These are phyloP conservation scores for Pichia rugopelliculosa DNA, from an alignment of 805 yeast species.

Conservation along the genomic window DNA sequence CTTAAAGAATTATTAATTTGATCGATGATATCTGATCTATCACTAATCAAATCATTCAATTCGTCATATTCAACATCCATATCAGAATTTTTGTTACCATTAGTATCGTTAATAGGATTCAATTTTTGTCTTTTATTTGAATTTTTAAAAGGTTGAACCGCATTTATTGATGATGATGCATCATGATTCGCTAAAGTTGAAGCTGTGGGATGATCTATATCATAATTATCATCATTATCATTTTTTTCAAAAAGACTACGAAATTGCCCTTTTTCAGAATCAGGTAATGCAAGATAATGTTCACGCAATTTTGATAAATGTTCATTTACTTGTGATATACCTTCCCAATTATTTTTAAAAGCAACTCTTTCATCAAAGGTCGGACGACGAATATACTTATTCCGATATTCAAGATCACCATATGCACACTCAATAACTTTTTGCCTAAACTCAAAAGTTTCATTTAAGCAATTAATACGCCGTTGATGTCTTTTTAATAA, in stretches of 20 bases:
- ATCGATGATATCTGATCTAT: conserved; percentile 8
- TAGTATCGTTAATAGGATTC: neutral
- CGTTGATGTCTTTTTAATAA: conserved; percentile 23
- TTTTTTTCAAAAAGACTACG: neutral
- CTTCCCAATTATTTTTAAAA: conserved; percentile 20
- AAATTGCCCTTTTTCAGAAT: conserved; percentile 1
- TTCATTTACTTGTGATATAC: conserved; percentile 8
- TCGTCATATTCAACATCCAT: neutral
- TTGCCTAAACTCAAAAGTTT: conserved; percentile 27
- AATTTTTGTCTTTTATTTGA: conserved; percentile 2
- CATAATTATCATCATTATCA: neutral
- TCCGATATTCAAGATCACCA: conserved; percentile 1
- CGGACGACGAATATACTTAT: conserved; percentile 1
- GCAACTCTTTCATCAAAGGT: conserved; percentile 20
- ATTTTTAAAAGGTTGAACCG: neutral
- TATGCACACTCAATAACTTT: conserved; percentile 24
- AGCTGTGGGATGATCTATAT: too few species aligned
- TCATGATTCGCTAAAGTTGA: neutral
- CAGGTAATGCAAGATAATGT: neutral
- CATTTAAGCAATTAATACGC: conserved; percentile 26
- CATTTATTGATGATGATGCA: neutral
- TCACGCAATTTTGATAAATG: conserved; percentile 5
- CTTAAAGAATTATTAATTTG: conserved; percentile 1
- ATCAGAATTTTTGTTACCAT: neutral
- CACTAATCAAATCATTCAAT: conserved; percentile 1